phyloP scores from a whole-genome alignment of 2,329 filamentous ascomycete species.

The Colletotrichum sp. region DNA sequence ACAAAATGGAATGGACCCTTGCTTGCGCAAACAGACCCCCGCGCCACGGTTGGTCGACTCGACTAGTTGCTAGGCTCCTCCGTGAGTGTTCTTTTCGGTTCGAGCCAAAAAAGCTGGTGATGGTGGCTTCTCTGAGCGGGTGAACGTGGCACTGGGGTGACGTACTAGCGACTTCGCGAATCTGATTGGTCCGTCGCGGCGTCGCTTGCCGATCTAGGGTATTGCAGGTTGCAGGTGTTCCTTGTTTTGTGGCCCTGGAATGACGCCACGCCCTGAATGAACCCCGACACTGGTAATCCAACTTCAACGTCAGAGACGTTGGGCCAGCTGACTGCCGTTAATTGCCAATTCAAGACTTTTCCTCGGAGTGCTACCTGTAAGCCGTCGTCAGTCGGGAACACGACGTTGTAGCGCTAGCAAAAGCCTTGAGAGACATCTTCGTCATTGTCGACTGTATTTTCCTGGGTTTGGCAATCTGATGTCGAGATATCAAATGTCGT shows the following conservation, averaged over 20 bases:
- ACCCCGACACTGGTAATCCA: neutral
- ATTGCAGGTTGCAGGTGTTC: conserved; percentile 13
- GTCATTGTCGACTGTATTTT: neutral
- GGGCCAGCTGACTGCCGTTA: conserved; percentile 3
- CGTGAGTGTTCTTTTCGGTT: neutral
- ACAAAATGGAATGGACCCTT: neutral
- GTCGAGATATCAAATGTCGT: neutral
- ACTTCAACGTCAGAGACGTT: conserved; percentile 12
- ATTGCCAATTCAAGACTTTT: neutral
- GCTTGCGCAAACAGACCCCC: neutral
- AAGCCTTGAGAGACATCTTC: neutral
- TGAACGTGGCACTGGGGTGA: neutral
- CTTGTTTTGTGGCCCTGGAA: conserved; percentile 18
- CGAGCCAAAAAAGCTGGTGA: neutral
- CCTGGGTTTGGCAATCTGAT: neutral
- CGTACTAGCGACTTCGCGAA: conserved; percentile 2
- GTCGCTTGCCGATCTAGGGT: conserved; percentile 11
- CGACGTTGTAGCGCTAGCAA: neutral
- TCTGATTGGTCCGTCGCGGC: conserved; percentile 8
- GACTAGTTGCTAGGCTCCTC: neutral
- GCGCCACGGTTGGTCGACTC: conserved; percentile 12
- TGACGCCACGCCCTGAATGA: conserved; percentile 16
- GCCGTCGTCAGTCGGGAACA: neutral
- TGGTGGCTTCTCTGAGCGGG: conserved; percentile 3
- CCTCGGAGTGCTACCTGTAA: neutral